Base-by-base conservation (phyloP, 2,329 filamentous ascomycete species). In the Fusarium beomiforme region DNA sequence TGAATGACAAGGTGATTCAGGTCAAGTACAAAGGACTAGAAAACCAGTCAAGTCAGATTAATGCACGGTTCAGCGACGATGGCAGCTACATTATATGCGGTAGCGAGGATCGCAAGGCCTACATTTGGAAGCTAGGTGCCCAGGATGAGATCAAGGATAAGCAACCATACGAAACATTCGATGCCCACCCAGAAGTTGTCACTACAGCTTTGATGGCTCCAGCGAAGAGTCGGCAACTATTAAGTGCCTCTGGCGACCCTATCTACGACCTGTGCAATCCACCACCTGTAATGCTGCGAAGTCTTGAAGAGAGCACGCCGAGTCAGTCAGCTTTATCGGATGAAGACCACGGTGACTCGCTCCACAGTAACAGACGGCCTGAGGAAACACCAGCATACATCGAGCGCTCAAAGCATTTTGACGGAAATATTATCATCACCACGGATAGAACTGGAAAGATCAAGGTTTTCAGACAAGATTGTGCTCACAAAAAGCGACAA, bases 211-310 rank as follows among this genome's bases (percentile, higher is more conserved):
- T 96, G 7, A 91, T 98, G 77, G 95, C 95, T 1, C 95, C 96
- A 0, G 88, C 89, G 0, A 90, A 89, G 75, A 94, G 94, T 14
- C 89, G 93, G 62, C 91, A 93, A 76, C 85, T 96, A 4, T 86
- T 99, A 1, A 91, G 92, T 54, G 87, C 89, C 17, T 97, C 94
- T 0, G 93, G 93, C 59, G 95, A 99, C 78, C 95, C 96, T 3
- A 89, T 99, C n/a, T 99, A 94, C 79, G 95, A 98, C 75, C 86
- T 98, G 2, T 98, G 96, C 85, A 98, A 98, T 75, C 96, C 96
- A 8, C 96, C 95, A 0, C 94, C 95, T 0, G 90, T 98, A 19
- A 95, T 90, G 10, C 85, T 98, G 21, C 85, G 95, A 67, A 94
- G 92, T 71, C 87, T 91, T 29, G 89, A 91, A 23, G 93, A 96